Base-by-base conservation (phyloP, 1,139 yeast genomes). In the Sugiyamaella neomexicana region DNA sequence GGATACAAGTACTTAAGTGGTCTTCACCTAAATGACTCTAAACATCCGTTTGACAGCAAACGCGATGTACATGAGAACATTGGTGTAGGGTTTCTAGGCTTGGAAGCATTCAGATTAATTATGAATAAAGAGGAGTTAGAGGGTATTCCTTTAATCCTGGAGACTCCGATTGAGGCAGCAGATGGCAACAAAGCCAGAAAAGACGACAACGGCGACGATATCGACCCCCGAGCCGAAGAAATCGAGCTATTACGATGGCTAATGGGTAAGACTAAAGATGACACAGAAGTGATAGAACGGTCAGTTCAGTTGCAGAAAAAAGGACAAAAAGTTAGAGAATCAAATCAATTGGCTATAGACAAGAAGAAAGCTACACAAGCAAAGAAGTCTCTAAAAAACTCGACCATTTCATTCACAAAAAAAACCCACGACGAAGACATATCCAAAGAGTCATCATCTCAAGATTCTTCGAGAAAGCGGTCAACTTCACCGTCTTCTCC, bases 21-120 rank as follows among this genome's bases (percentile, higher is more conserved):
- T 0, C 79, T 93, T 53, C 99, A 93, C 71, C 72, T 93, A 55
- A 93, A 93, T 67, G 99, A 93, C 67, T 91, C 98, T 9, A 91
- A 93, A 72, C 95, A 96, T 2, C 98, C 98, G 0, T 70, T 89
- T 50, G 95, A 86, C 3, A 93, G 96, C 36, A 89, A 89, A 64
- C 78, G 96, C 60, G 99, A 93, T 69, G 78, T 93, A 55, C 99
- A 93, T 68, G 96, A 93, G 67, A 83, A 85, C 60, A 73, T 93
- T 50, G 99, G 99, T 0, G 75, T 81, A 58, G 99, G 99, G 0
- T 95, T 88, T 65, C 69, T 93, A 50, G 97, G 97, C 0, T 75
- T 93, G 46, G 97, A 91, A 62, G 81, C 85, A 9, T 93, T 93
- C 68, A 75, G 97, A 60, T 72, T 82, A 40, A 73, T 93, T 46